These are phyloP conservation scores for Hyaloscypha variabilis DNA, from an alignment of 495 filamentous ascomycete species.

Conservation along the genomic window DNA sequence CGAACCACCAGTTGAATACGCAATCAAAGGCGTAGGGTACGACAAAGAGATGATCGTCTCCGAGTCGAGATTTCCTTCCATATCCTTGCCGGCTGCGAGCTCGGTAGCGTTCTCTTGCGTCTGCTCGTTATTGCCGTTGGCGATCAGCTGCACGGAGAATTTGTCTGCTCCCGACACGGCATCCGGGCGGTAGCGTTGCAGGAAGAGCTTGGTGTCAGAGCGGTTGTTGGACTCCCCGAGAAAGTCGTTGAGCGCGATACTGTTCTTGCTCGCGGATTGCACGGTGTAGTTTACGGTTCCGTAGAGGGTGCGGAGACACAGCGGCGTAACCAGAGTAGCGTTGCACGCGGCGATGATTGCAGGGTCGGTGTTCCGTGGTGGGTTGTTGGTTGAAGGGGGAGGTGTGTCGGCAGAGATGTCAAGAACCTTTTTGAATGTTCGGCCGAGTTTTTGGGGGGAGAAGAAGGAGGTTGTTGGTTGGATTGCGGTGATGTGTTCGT, in stretches of 20 bases:
- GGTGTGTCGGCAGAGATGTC: not conserved
- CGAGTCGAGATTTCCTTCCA: slow-evolving; percentile 75
- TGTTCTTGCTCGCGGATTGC: slow-evolving; percentile 36
- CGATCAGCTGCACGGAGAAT: slow-evolving; percentile 62
- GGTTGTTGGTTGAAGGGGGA: not conserved
- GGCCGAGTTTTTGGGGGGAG: slow-evolving; percentile 18
- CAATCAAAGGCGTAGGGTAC: slow-evolving; percentile 58
- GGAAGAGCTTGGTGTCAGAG: slow-evolving; percentile 60
- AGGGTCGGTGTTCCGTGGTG: not conserved
- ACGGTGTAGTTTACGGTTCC: slow-evolving; percentile 31
- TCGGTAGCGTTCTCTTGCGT: slow-evolving; percentile 47
- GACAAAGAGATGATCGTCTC: slow-evolving; percentile 66
- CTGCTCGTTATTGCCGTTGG: slow-evolving; percentile 59
- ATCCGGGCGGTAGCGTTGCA: slow-evolving; percentile 50
- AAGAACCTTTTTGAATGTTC: slow-evolving; percentile 2
- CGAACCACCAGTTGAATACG: slow-evolving; percentile 66
- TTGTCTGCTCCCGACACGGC: slow-evolving; percentile 45
- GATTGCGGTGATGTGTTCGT: slow-evolving; percentile 61
- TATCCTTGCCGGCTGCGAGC: slow-evolving; percentile 35
- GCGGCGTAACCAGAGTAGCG: slow-evolving; percentile 21
- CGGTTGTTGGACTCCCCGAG: slow-evolving; percentile 70
- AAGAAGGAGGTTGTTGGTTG: slow-evolving; percentile 70
- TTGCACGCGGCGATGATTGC: slow-evolving; percentile 7
- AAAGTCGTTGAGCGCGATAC: slow-evolving; percentile 56
- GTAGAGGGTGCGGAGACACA: slow-evolving; percentile 31